Conservation (phyloP, 257 asterid genomes). For the Linderniella brevidens region DNA sequence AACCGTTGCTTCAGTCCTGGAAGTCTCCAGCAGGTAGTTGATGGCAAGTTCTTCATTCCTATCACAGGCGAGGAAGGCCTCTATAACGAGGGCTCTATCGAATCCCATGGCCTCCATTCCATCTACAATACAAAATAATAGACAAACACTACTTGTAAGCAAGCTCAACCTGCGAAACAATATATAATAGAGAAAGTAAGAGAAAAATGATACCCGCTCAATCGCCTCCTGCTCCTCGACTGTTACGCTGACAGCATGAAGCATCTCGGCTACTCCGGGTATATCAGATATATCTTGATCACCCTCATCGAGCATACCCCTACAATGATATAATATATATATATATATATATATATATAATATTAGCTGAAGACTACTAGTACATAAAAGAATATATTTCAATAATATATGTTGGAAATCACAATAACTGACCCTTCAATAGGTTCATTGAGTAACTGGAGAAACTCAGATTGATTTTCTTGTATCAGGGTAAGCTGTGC, state of each 20-base stretch:
- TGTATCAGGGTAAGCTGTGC: conserved; percentile 61
- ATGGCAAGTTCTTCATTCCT: conserved; percentile 84
- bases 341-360: too few relatives aligned
- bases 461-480: conserved; percentile 83
- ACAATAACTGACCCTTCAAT: conserved; percentile 46
- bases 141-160: background rate
- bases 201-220: conserved; percentile 43
- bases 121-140: conserved; percentile 22
- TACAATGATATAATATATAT: conserved; percentile 13
- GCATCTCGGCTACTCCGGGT: too few relatives aligned
- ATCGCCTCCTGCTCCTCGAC: conserved; percentile 87
- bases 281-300: conserved; percentile 75
- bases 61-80: conserved; percentile 93
- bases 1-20: conserved; percentile 30
- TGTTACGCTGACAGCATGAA: conserved; percentile 87
- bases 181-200: background rate
- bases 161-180: too few relatives aligned
- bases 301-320: conserved; percentile 69
- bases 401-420: background rate
- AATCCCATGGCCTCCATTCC: conserved; percentile 97
- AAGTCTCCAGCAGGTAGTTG: conserved; percentile 70
- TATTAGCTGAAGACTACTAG: too few relatives aligned
- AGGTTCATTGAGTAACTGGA: conserved; percentile 74
- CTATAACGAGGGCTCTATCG: conserved; percentile 72
- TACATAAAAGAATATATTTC: background rate